These are phyloP conservation scores for Yamadazyma olivae DNA, from an alignment of 805 yeast genomes.

Conservation along the genomic window DNA sequence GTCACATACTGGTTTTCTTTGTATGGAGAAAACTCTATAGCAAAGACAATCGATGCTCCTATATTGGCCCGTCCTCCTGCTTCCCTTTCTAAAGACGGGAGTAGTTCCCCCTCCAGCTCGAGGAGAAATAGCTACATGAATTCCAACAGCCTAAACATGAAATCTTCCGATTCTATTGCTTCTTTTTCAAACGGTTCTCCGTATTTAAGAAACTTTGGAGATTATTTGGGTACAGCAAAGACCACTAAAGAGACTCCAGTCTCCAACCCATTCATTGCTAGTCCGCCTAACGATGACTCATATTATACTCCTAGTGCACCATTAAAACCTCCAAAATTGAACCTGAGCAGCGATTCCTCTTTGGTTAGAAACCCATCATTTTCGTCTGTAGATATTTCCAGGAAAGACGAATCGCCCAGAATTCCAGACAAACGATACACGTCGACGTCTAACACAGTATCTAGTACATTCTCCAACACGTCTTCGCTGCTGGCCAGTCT, in stretches of 20 bases:
- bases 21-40: conserved; percentile 25
- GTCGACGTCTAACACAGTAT: too few relatives aligned
- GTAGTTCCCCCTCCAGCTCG: conserved; percentile 5
- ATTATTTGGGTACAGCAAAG: conserved; percentile 26
- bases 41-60: conserved; percentile 12
- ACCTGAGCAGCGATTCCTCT: background rate
- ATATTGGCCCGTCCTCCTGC: conserved; percentile 18
- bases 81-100: conserved; percentile 14
- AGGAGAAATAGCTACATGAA: conserved; percentile 3
- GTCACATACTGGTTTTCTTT: conserved; percentile 28
- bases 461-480: background rate
- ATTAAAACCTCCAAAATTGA: conserved; percentile 8
- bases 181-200: conserved; percentile 15
- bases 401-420: background rate
- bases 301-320: conserved; percentile 11
- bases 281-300: conserved; percentile 1
- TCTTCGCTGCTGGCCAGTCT: background rate
- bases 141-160: background rate
- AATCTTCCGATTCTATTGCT: conserved; percentile 6
- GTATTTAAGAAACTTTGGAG: conserved; percentile 30
- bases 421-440: background rate
- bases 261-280: conserved; percentile 14
- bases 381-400: background rate
- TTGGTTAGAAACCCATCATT: background rate
- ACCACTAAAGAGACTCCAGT: conserved; percentile 15